These are phyloP conservation scores for Candida buenavistaensis DNA, from an alignment of 1,139 yeast genomes.

Conservation along the genomic window DNA sequence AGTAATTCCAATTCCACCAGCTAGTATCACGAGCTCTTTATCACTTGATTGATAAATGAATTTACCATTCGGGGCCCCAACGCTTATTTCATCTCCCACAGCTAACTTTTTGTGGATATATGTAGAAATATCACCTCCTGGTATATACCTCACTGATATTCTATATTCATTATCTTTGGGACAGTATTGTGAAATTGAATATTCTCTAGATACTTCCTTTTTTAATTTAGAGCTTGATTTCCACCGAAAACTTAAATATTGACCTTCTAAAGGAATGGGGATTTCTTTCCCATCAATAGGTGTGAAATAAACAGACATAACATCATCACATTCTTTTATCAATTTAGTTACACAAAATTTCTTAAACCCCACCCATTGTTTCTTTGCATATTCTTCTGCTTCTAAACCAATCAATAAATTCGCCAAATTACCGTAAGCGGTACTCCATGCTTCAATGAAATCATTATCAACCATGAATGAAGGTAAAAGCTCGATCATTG, in stretches of 20 bases:
- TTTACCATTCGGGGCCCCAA: conserved; percentile 55
- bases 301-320: conserved; percentile 52
- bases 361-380: conserved; percentile 60
- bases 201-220: conserved; percentile 47
- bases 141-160: conserved; percentile 48
- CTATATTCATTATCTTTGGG: conserved; percentile 38
- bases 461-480: conserved; percentile 54
- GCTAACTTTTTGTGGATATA: conserved; percentile 48
- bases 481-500: conserved; percentile 58
- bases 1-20: conserved; percentile 72
- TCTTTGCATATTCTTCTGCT: conserved; percentile 40
- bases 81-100: conserved; percentile 48
- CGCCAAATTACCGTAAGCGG: conserved; percentile 66
- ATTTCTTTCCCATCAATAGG: conserved; percentile 7
- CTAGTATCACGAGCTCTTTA: conserved; percentile 45
- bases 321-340: conserved; percentile 46
- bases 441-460: conserved; percentile 62
- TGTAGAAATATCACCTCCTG: conserved; percentile 52
- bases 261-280: conserved; percentile 51
- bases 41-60: conserved; percentile 33
- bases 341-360: conserved; percentile 47
- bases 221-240: conserved; percentile 32
- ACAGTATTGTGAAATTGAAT: conserved; percentile 45
- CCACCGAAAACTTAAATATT: conserved; percentile 58
- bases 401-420: conserved; percentile 61